These are phyloP conservation scores for Typha latifolia DNA, from an alignment of 176 grass and related monocot species.

Conservation along the genomic window DNA sequence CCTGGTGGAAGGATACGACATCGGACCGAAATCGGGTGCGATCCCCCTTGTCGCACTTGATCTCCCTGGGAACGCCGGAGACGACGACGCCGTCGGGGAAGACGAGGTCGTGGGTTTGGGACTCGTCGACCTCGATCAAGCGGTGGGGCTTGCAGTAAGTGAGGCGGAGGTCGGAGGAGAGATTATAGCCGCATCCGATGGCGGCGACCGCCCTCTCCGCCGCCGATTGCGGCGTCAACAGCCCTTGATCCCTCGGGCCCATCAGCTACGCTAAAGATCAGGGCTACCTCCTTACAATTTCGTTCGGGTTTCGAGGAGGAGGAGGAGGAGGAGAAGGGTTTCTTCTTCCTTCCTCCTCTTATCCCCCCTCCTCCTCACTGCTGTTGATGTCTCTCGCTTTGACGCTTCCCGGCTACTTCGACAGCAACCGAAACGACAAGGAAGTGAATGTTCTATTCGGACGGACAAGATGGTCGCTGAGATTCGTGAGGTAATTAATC, in stretches of 20 bases:
- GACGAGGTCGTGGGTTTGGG: conserved; percentile 24
- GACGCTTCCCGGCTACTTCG: background rate
- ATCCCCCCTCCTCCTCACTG: background rate
- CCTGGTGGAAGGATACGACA: conserved; percentile 57
- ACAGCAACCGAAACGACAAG: too few relatives aligned
- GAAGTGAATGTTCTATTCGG: too few relatives aligned
- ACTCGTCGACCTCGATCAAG: conserved; percentile 30
- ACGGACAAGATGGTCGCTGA: too few relatives aligned
- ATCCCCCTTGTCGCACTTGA: conserved; percentile 75
- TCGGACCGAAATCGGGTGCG: conserved; percentile 61
- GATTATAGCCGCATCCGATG: conserved; percentile 67
- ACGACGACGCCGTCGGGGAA: conserved; percentile 50
- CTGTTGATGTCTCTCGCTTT: background rate
- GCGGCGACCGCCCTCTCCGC: conserved; percentile 58
- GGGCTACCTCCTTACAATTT: background rate
- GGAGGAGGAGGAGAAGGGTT: background rate
- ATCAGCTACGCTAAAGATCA: background rate
- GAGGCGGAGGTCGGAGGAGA: conserved; percentile 41
- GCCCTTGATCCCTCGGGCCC: background rate
- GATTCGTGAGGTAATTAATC: too few relatives aligned
- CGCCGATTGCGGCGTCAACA: conserved; percentile 41
- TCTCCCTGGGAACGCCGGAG: conserved; percentile 28
- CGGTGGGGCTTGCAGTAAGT: conserved; percentile 30
- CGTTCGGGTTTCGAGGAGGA: background rate
- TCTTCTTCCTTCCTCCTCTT: background rate